Conservation (phyloP, 257 asterid genomes). For the Petrea volubilis region DNA sequence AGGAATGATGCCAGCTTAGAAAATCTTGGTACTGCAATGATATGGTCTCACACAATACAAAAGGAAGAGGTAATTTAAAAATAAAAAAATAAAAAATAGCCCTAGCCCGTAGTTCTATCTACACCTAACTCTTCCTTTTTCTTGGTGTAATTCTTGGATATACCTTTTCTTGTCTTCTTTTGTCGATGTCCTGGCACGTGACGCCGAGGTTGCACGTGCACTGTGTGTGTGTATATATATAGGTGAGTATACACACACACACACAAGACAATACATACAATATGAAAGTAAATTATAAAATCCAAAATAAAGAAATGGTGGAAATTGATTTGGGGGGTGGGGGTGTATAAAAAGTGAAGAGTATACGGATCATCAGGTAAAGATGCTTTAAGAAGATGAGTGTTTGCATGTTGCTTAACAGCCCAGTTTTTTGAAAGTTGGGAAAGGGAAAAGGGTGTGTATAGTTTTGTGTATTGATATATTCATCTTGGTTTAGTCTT, state of each 20-base stretch:
- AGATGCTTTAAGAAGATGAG: conserved; percentile 59
- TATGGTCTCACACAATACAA: conserved; percentile 36
- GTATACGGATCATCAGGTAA: conserved; percentile 36
- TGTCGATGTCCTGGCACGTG: conserved; percentile 58
- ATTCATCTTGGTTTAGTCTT: conserved; percentile 52
- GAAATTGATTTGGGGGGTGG: background rate
- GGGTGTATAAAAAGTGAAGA: conserved; percentile 14
- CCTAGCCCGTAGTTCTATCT: conserved; percentile 36
- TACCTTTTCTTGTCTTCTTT: conserved; percentile 39
- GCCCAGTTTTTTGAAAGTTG: conserved; percentile 73
- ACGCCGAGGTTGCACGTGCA: conserved; percentile 61
- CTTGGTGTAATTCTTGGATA: conserved; percentile 25
- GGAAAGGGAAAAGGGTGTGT: conserved; percentile 42
- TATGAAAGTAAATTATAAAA: background rate
- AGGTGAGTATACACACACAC: too few relatives aligned
- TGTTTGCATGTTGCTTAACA: conserved; percentile 72
- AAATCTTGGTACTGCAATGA: conserved; percentile 58
- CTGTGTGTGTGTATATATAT: conserved; percentile 14
- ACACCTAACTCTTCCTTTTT: conserved; percentile 30
- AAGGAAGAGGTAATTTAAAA: background rate
- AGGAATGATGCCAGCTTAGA: conserved; percentile 31
- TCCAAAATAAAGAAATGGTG: background rate
- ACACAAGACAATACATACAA: background rate
- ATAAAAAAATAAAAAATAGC: background rate
- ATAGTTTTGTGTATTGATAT: conserved; percentile 25